A percentile compares a stretch with the other conserved stretches of the same genome.
These are phyloP conservation scores for Cladophialophora immunda DNA, from an alignment of 2,329 filamentous ascomycete species.

Conservation along the genomic window DNA sequence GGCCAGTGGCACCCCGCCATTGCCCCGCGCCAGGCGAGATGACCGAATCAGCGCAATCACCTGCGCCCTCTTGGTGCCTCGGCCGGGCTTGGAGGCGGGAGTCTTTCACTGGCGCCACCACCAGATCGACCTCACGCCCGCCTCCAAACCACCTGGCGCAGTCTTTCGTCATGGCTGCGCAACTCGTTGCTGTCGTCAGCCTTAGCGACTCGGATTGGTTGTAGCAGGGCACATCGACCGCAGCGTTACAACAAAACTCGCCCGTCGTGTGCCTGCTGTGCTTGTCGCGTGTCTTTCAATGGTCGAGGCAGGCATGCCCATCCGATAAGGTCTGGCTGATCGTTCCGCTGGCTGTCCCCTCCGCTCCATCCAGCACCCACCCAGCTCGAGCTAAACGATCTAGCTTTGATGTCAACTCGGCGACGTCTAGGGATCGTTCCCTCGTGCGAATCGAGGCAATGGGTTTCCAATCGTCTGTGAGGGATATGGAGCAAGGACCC, in stretches of 20 bases:
- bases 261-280: slow-evolving; percentile 9
- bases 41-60: slow-evolving; percentile 2
- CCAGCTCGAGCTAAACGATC: not conserved
- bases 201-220: slow-evolving; percentile 21
- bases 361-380: not conserved
- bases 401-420: slow-evolving; percentile 12
- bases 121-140: slow-evolving; percentile 2
- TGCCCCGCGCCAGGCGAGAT: not conserved
- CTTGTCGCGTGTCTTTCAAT: slow-evolving; percentile 16
- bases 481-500: slow-evolving; percentile 5
- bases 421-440: not conserved
- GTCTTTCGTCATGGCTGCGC: slow-evolving; percentile 1
- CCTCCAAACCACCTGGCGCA: not conserved
- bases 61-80: slow-evolving; percentile 7
- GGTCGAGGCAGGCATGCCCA: slow-evolving; percentile 11
- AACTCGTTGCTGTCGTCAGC: slow-evolving; percentile 3
- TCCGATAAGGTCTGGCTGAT: slow-evolving; percentile 21
- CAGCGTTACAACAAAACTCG: slow-evolving; percentile 21
- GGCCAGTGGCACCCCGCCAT: slow-evolving; percentile 12
- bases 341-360: not conserved
- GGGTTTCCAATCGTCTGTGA: slow-evolving; percentile 1
- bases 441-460: not conserved
- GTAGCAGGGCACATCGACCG: not conserved
- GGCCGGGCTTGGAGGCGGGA: not conserved
- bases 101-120: not conserved